A percentile compares a stretch with the other conserved stretches of the same genome.
phyloP scores from a whole-genome alignment of 495 filamentous ascomycete genomes.

The Platismatia glauca region DNA sequence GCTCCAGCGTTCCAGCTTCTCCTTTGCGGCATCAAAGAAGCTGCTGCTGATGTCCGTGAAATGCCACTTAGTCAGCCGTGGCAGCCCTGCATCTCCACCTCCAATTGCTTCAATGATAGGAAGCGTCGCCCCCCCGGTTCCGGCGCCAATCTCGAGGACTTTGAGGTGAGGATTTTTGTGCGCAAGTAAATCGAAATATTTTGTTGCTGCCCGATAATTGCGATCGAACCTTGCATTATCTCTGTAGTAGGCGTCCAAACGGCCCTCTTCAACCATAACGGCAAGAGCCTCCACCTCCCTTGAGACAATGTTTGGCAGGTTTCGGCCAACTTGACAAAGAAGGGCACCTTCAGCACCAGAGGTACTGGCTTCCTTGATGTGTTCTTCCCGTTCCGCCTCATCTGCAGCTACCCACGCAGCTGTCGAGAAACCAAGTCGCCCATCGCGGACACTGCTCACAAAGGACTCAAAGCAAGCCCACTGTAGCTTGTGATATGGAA shows the following conservation, averaged over 20 bases:
- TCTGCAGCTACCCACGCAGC: slow-evolving; percentile 2
- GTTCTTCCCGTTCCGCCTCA: neutral
- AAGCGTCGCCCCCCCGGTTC: slow-evolving; percentile 28
- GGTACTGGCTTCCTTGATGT: neutral
- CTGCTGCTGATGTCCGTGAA: slow-evolving; percentile 37
- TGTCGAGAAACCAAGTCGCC: neutral
- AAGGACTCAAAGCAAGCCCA: slow-evolving; percentile 8
- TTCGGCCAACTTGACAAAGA: slow-evolving; percentile 3
- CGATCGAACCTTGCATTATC: slow-evolving; percentile 1
- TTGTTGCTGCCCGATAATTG: slow-evolving; percentile 1
- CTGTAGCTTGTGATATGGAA: slow-evolving; percentile 11
- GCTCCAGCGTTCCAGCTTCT: slow-evolving; percentile 14
- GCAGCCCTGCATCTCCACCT: neutral
- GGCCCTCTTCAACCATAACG: slow-evolving; percentile 10
- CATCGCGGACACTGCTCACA: neutral
- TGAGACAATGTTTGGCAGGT: neutral
- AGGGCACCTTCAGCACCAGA: slow-evolving; percentile 1
- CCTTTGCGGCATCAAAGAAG: slow-evolving; percentile 31
- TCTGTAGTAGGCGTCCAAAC: slow-evolving; percentile 5
- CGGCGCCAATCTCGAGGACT: slow-evolving; percentile 27
- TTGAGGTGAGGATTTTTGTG: slow-evolving; percentile 29
- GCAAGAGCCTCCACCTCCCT: neutral
- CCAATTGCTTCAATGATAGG: slow-evolving; percentile 31
- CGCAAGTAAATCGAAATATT: slow-evolving; percentile 23
- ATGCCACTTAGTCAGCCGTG: slow-evolving; percentile 1